A percentile compares a stretch with the other conserved stretches of the same genome.
These are phyloP conservation scores for Acanthochlamys bracteata DNA, from an alignment of 106 monocot species.

Conservation along the genomic window DNA sequence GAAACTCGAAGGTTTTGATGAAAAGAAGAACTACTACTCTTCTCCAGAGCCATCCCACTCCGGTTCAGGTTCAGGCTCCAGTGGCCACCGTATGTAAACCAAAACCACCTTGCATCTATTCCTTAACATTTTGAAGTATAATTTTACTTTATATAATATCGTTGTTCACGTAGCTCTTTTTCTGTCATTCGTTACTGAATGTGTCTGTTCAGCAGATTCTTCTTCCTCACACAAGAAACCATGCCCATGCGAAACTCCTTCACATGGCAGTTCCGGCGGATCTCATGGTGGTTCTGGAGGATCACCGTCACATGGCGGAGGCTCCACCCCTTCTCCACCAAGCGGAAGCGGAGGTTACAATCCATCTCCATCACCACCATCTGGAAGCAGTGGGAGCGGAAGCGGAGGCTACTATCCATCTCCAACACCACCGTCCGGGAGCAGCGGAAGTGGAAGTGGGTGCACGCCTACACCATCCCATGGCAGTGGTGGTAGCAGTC, in stretches of 20 bases:
- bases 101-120: too few relatives aligned
- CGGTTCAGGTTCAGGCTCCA: not conserved
- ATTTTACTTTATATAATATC: too few relatives aligned
- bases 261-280: not conserved
- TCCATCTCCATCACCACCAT: constrained; percentile 1
- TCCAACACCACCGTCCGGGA: not conserved
- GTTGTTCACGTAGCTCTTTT: too few relatives aligned
- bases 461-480: not conserved
- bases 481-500: not conserved
- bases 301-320: constrained; percentile 19
- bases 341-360: not conserved
- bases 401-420: too few relatives aligned
- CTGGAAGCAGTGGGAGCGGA: not conserved
- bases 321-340: constrained; percentile 9
- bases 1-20: constrained; percentile 20
- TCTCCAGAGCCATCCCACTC: constrained; percentile 2
- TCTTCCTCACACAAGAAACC: not conserved
- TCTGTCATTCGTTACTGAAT: too few relatives aligned
- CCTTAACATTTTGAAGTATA: too few relatives aligned
- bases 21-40: constrained; percentile 30
- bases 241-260: not conserved
- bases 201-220: not conserved
- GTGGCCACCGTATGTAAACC: too few relatives aligned
- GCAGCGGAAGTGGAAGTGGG: not conserved
- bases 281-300: not conserved